Conservation (phyloP, 306 rosid genomes). For the Vachellia collinsii region DNA sequence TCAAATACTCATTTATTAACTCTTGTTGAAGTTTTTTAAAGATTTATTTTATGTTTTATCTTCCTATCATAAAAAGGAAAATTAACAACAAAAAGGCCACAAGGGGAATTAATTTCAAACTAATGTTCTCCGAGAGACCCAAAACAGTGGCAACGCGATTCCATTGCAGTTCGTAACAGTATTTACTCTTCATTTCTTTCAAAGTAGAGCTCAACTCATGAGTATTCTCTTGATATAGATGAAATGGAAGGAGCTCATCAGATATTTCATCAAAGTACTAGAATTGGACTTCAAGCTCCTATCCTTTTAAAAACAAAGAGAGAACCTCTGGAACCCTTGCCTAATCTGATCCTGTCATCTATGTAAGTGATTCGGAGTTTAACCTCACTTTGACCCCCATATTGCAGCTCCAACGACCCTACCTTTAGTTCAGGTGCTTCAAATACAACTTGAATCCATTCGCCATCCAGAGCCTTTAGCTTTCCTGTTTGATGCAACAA, state of each 20-base stretch:
- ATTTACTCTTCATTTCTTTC: not conserved
- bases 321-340: conserved; percentile 88
- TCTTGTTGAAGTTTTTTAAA: no score
- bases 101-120: no score
- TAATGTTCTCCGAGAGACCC: not conserved
- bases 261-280: conserved; percentile 3
- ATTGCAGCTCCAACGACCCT: conserved; percentile 60
- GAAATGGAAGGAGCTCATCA: conserved; percentile 17
- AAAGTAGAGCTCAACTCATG: not conserved
- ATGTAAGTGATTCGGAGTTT: conserved; percentile 80
- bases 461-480: conserved; percentile 62
- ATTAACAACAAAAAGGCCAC: no score
- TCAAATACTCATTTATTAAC: no score
- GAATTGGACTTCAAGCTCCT: conserved; percentile 23
- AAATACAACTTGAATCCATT: conserved; percentile 91
- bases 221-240: conserved; percentile 25
- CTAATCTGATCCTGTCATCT: conserved; percentile 84
- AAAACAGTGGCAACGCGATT: not conserved
- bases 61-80: no score
- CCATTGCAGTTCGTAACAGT: not conserved
- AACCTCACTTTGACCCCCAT: conserved; percentile 90
- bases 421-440: conserved; percentile 78
- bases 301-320: conserved; percentile 79
- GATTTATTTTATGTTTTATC: no score
- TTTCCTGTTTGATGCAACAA: conserved; percentile 57